phyloP scores from a whole-genome alignment of 768 basidiomycete species.

The Hysterangium stoloniferum region DNA sequence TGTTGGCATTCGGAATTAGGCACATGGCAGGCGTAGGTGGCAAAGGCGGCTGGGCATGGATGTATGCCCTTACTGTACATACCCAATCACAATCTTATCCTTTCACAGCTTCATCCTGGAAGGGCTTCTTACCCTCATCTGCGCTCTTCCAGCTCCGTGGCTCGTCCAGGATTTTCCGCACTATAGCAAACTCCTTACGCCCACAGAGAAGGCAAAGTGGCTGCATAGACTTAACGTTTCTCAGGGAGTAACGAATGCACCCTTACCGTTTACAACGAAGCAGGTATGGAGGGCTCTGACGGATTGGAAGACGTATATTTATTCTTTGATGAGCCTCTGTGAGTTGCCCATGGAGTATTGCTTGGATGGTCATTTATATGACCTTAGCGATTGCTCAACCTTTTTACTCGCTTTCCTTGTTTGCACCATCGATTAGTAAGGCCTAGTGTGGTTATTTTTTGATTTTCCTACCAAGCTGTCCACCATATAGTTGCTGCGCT shows the following conservation, averaged over 20 bases:
- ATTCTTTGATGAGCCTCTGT: slow-evolving; percentile 12
- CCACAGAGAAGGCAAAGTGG: slow-evolving; percentile 25
- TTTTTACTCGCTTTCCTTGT: slow-evolving; percentile 27
- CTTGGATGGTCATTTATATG: background rate
- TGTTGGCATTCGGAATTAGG: slow-evolving; percentile 50
- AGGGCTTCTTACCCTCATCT: slow-evolving; percentile 41
- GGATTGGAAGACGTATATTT: slow-evolving; percentile 20
- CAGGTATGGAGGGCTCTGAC: slow-evolving; percentile 20
- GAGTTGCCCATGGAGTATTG: background rate
- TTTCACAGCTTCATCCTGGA: slow-evolving; percentile 40
- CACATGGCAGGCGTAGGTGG: slow-evolving; percentile 55
- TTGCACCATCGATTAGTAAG: slow-evolving; percentile 34
- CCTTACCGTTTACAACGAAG: slow-evolving; percentile 22
- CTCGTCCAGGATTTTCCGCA: slow-evolving; percentile 36
- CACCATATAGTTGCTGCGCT: slow-evolving; percentile 18
- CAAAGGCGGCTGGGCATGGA: slow-evolving; percentile 55
- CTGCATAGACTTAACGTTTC: slow-evolving; percentile 26
- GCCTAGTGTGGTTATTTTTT: background rate
- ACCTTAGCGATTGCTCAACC: background rate
- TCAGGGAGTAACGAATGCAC: slow-evolving; percentile 28
- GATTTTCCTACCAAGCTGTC: background rate
- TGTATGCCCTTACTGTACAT: slow-evolving; percentile 17
- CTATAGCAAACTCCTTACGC: slow-evolving; percentile 27
- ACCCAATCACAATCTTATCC: background rate
- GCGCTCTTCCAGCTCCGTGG: slow-evolving; percentile 34